Conservation (phyloP, 768 basidiomycete species). For the Panus rudis region DNA sequence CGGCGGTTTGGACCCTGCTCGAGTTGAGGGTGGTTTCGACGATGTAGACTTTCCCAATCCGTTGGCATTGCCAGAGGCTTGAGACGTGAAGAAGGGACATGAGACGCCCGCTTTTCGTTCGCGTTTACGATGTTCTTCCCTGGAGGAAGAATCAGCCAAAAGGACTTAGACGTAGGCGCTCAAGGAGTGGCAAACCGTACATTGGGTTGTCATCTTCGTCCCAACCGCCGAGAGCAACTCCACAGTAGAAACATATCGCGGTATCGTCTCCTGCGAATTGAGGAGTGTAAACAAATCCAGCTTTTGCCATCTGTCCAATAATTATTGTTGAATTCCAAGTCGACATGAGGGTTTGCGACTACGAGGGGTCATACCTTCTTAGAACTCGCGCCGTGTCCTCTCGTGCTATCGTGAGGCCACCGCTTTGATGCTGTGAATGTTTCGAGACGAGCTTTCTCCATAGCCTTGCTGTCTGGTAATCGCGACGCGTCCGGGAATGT, state of each 20-base stretch:
- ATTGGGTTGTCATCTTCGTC: slow-evolving; percentile 79
- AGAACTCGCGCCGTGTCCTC: slow-evolving; percentile 63
- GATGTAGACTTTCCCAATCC: slow-evolving; percentile 20
- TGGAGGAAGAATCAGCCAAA: no score
- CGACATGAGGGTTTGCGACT: background rate
- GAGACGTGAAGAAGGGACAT: slow-evolving; percentile 38
- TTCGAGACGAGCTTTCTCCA: slow-evolving; percentile 67
- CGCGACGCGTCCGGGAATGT: slow-evolving; percentile 51
- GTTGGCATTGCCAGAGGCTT: slow-evolving; percentile 3
- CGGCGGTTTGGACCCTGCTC: slow-evolving; percentile 19
- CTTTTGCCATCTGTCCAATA: slow-evolving; percentile 67
- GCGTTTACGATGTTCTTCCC: slow-evolving; percentile 72
- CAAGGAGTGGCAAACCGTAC: slow-evolving; percentile 52
- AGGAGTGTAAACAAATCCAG: slow-evolving; percentile 82
- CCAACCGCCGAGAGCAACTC: slow-evolving; percentile 78
- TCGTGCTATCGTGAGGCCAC: slow-evolving; percentile 65
- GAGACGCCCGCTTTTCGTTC: slow-evolving; percentile 36
- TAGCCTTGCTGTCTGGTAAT: slow-evolving; percentile 54
- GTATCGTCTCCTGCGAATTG: slow-evolving; percentile 65
- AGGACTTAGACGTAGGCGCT: no score
- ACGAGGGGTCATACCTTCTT: slow-evolving; percentile 46
- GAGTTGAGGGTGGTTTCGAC: slow-evolving; percentile 20
- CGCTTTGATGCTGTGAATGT: slow-evolving; percentile 49
- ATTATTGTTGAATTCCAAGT: slow-evolving; percentile 5
- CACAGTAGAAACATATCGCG: slow-evolving; percentile 82